Conservation (phyloP, 2,329 filamentous ascomycete species). For the Curvularia sp. region DNA sequence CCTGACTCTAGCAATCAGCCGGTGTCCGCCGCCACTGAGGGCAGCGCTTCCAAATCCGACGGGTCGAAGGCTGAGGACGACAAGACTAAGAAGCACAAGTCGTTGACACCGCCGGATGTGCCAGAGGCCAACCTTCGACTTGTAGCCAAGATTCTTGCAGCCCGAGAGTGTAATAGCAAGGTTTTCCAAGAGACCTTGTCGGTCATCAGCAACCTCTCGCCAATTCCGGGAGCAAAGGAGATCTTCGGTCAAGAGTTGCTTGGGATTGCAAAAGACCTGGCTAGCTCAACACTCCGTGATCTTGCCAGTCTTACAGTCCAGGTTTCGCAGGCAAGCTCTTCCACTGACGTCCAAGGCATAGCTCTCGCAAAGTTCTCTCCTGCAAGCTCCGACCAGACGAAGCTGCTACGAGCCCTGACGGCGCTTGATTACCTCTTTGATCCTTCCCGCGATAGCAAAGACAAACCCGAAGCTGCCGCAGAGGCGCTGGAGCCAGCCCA, state of each 20-base stretch:
- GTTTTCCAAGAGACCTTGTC: conserved; percentile 97
- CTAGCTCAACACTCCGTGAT: conserved; percentile 82
- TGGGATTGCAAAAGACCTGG: conserved; percentile 82
- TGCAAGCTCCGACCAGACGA: conserved; percentile 94
- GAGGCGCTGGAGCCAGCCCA: conserved; percentile 66
- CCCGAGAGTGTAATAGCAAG: conserved; percentile 94
- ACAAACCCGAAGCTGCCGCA: conserved; percentile 52
- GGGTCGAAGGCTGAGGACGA: conserved; percentile 45
- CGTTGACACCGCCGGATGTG: conserved; percentile 80
- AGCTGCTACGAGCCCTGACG: conserved; percentile 88
- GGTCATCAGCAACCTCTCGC: conserved; percentile 97
- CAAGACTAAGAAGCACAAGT: conserved; percentile 63
- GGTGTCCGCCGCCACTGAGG: conserved; percentile 32
- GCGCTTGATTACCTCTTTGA: conserved; percentile 97
- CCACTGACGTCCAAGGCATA: conserved; percentile 93
- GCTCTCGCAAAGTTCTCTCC: conserved; percentile 95
- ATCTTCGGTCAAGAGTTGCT: conserved; percentile 94
- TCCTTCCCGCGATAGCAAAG: conserved; percentile 69
- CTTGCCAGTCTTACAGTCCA: conserved; percentile 84
- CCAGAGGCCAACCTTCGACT: conserved; percentile 88
- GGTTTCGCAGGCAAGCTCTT: conserved; percentile 83
- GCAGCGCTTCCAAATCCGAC: conserved; percentile 39
- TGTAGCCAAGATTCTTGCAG: conserved; percentile 96
- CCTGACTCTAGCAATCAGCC: conserved; percentile 32
- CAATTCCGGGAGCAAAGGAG: conserved; percentile 87